A percentile compares a stretch with the other conserved stretches of the same genome.
These are phyloP conservation scores for Scedosporium aurantiacum DNA, from an alignment of 2,329 filamentous ascomycete species.

Conservation along the genomic window DNA sequence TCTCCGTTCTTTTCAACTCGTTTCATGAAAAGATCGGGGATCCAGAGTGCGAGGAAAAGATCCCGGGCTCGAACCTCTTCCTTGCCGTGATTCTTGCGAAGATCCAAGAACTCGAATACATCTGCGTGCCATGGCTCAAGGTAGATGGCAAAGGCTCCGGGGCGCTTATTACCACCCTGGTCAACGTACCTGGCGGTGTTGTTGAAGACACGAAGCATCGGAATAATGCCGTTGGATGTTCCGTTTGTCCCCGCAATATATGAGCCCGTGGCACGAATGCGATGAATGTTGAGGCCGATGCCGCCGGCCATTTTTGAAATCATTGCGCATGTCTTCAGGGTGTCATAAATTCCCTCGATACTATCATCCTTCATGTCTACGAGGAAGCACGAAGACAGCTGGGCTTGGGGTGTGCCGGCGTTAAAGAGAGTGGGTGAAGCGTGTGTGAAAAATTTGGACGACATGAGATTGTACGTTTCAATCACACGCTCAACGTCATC, in stretches of 20 bases:
- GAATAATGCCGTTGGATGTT: conserved; percentile 92
- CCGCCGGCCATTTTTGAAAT: conserved; percentile 99
- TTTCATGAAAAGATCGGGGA: conserved; percentile 99
- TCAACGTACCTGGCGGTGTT: conserved; percentile 98
- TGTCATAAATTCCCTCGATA: conserved; percentile 98
- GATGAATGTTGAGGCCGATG: conserved; percentile 92
- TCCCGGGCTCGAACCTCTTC: conserved; percentile 95
- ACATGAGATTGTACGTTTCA: conserved; percentile 99
- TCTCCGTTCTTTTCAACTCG: conserved; percentile 92
- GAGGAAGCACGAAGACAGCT: conserved; percentile 96
- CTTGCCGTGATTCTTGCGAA: conserved; percentile 99
- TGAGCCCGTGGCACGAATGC: conserved; percentile 91
- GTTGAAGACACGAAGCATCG: conserved; percentile 98
- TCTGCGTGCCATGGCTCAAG: conserved; percentile 98
- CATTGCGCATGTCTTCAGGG: conserved; percentile 97
- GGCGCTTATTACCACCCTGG: conserved; percentile 98
- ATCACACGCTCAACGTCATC: conserved; percentile 89
- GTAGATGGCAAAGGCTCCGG: conserved; percentile 97
- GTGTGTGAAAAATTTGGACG: conserved; percentile 95
- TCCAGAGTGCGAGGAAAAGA: conserved; percentile 96
- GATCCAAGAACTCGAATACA: conserved; percentile 92
- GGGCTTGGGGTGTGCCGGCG: conserved; percentile 85
- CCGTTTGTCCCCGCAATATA: conserved; percentile 98
- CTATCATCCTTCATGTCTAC: conserved; percentile 99
- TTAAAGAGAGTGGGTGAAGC: conserved; percentile 98